Conservation (phyloP, 257 asterid genomes). For the Datura wrightii region DNA sequence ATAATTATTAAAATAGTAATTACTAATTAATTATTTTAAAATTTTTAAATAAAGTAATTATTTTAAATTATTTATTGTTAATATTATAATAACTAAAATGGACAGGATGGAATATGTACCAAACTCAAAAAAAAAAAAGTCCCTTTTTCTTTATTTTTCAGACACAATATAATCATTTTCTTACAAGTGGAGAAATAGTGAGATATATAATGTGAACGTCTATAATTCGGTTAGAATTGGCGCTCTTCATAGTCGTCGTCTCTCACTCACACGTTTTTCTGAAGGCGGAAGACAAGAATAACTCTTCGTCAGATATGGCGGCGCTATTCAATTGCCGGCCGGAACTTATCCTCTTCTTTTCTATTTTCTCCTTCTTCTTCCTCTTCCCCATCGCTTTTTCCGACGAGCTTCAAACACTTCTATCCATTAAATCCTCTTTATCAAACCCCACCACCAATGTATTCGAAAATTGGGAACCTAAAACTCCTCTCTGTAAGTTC, state of each 20-base stretch:
- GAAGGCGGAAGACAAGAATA: conserved; percentile 21
- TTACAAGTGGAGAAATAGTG: background rate
- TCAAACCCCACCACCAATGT: conserved; percentile 42
- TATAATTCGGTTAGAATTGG: conserved; percentile 40
- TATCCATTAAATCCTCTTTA: conserved; percentile 63
- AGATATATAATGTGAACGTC: conserved; percentile 28
- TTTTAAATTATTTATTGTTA: too few species aligned
- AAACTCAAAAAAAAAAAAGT: too few species aligned
- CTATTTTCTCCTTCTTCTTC: conserved; percentile 37
- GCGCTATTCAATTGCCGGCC: conserved; percentile 41
- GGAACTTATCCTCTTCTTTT: conserved; percentile 41
- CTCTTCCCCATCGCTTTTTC: conserved; percentile 51
- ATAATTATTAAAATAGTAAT: too few species aligned
- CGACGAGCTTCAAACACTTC: conserved; percentile 65
- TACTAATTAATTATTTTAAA: too few species aligned
- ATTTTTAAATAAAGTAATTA: too few species aligned
- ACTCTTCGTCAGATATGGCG: conserved; percentile 44
- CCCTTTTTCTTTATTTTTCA: background rate
- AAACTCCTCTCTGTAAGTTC: conserved; percentile 48
- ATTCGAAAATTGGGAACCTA: conserved; percentile 67
- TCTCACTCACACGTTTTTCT: conserved; percentile 43
- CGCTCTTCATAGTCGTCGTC: conserved; percentile 27
- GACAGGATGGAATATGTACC: too few species aligned
- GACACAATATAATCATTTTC: background rate
- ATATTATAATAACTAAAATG: too few species aligned